These are phyloP conservation scores for Pleomassaria siparia DNA, from an alignment of 2,329 filamentous ascomycete genomes.

Conservation along the genomic window DNA sequence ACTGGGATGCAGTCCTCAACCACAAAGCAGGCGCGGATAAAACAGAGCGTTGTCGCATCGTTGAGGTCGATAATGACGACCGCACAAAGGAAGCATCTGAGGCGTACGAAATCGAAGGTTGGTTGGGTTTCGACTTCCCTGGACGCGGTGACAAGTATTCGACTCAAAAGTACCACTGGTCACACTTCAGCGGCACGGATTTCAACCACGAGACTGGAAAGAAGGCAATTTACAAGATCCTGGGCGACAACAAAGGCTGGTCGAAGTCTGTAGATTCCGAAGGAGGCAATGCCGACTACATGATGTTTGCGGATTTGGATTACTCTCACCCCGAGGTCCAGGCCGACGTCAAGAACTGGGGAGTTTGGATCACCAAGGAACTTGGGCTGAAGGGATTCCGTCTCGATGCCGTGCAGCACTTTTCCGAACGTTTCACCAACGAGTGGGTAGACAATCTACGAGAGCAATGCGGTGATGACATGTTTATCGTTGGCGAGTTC, in stretches of 20 bases:
- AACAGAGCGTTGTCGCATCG: slow-evolving; percentile 62
- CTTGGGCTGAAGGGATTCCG: slow-evolving; percentile 66
- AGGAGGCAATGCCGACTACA: slow-evolving; percentile 67
- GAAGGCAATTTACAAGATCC: slow-evolving; percentile 66
- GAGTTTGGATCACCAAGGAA: slow-evolving; percentile 64
- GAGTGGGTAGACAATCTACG: slow-evolving; percentile 63
- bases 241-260: slow-evolving; percentile 66
- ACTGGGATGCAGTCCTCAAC: slow-evolving; percentile 73
- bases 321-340: slow-evolving; percentile 61
- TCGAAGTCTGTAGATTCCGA: slow-evolving; percentile 62
- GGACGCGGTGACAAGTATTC: slow-evolving; percentile 64
- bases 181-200: slow-evolving; percentile 70
- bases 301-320: slow-evolving; percentile 74
- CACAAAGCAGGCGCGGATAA: slow-evolving; percentile 70
- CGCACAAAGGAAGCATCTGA: slow-evolving; percentile 57
- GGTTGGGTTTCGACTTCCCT: slow-evolving; percentile 67
- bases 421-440: slow-evolving; percentile 65
- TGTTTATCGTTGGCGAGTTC: slow-evolving; percentile 70
- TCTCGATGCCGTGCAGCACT: slow-evolving; percentile 74
- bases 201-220: slow-evolving; percentile 60
- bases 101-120: slow-evolving; percentile 65
- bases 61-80: slow-evolving; percentile 64
- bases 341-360: slow-evolving; percentile 65
- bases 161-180: slow-evolving; percentile 63
- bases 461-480: slow-evolving; percentile 50